Evolutionary conservation across 805 yeast genomes (phyloP).

Genomic region (Candida multigemmis): DNA sequence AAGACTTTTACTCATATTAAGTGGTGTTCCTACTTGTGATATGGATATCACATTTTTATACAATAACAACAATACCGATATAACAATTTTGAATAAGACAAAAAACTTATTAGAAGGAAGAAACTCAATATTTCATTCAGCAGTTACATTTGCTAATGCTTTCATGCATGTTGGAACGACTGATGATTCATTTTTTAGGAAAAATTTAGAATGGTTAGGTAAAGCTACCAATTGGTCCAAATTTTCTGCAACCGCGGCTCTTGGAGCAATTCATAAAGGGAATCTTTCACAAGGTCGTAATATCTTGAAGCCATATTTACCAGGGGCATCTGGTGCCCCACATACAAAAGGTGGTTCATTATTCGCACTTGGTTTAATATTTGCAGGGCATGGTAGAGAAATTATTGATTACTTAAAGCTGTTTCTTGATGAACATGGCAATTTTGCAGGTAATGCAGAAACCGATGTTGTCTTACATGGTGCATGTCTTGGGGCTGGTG

Average conservation of each 20-base stretch:
- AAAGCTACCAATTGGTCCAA: slow-evolving; percentile 99
- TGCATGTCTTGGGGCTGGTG: slow-evolving; percentile 91
- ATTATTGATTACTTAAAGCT: slow-evolving; percentile 69
- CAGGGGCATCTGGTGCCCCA: slow-evolving; percentile 69
- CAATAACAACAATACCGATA: slow-evolving; percentile 82
- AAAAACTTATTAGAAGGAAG: slow-evolving; percentile 81
- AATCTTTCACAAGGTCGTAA: slow-evolving; percentile 85
- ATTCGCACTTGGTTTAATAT: slow-evolving; percentile 86
- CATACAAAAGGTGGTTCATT: slow-evolving; percentile 95
- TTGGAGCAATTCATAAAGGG: slow-evolving; percentile 95
- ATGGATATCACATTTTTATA: slow-evolving; percentile 79
- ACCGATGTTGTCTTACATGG: slow-evolving; percentile 87
- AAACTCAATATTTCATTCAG: slow-evolving; percentile 90
- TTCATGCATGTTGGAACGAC: slow-evolving; percentile 95
- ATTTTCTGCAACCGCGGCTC: slow-evolving; percentile 94
- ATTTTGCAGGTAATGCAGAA: slow-evolving; percentile 57
- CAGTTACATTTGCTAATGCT: slow-evolving; percentile 90
- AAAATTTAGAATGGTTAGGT: slow-evolving; percentile 90
- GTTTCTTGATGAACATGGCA: slow-evolving; percentile 58
- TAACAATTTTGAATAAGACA: slow-evolving; percentile 70
- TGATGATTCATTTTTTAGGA: slow-evolving; percentile 83
- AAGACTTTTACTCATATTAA: slow-evolving; percentile 59
- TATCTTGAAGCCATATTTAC: slow-evolving; percentile 83
- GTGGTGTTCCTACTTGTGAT: slow-evolving; percentile 94
- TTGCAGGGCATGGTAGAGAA: slow-evolving; percentile 94